Evolutionary conservation across 1,139 yeast genomes (phyloP), one percentile per base, ranked within the genome.

Genomic region (Diutina scorzettiae): DNA sequence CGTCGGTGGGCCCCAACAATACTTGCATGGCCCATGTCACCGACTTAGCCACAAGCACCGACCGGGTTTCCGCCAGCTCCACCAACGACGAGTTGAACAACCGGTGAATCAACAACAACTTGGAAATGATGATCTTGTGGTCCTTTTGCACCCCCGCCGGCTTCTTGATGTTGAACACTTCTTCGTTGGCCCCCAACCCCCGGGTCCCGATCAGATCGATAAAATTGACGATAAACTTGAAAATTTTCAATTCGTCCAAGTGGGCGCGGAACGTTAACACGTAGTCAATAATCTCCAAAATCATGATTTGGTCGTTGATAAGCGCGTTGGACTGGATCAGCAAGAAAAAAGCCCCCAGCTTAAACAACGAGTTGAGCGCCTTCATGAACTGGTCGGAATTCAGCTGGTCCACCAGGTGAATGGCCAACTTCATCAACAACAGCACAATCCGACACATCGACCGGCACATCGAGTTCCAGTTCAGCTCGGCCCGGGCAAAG

Each of bases 1-100:
- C 52, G 52, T 78, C 84, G 17, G 66, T 60, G 2, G 71, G 68
- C 7, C 75, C 73, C 43, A 65, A 55, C 37, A 77, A 69, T 3
- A 80, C 75, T 45, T 76, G 76, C 62, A 80, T 62, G 1, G 81
- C 64, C 86, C 91, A 78, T 42, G 67, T 67, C 21, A 82, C 69
- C 19, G 82, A 60, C 43, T 68, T 64, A 5, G 71, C 62, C 27
- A 78, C 60, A 51, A 82, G 64, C 12, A 56, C 53, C 9, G 69
- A 63, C 37, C 79, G 62, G 11, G 69, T 56, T 17, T 58, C 59
- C 6, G 57, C 47, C 29, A 53, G 49, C 14, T 63, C 59, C 41
- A 69, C 64, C 41, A 76, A 55, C 52, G 69, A 58, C 3, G 78
- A 64, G 33, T 67, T 68, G 41, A 81, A 69, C 33, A 81, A 60